Percentiles rank a stretch among this genome's conserved stretches.
These are phyloP conservation scores for Aspergillus aculeatinus DNA, from an alignment of 2,329 filamentous ascomycete species.

Conservation along the genomic window DNA sequence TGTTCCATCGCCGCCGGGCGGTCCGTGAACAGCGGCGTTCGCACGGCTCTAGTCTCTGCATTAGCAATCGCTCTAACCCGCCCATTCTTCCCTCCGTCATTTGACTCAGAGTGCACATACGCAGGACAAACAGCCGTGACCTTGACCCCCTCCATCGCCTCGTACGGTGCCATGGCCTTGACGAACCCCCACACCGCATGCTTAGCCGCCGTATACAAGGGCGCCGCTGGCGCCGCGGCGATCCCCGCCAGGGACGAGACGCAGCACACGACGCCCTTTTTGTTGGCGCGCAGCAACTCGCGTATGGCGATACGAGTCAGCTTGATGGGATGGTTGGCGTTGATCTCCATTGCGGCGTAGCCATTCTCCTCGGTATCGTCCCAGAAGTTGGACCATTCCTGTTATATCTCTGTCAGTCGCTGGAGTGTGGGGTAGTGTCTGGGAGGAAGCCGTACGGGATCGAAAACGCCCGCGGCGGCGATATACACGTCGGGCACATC, in stretches of 20 bases:
- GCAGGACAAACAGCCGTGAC: constrained; percentile 7
- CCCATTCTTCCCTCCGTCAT: too few relatives aligned
- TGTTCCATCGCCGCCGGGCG: not conserved
- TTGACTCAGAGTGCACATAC: not conserved
- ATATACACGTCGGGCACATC: constrained; percentile 8
- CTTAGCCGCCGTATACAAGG: constrained; percentile 9
- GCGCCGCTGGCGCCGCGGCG: not conserved
- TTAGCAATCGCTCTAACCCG: too few relatives aligned
- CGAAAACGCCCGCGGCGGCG: constrained; percentile 7
- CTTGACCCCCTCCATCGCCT: constrained; percentile 8
- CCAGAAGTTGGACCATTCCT: constrained; percentile 8
- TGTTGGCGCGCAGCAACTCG: constrained; percentile 1
- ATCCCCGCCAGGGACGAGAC: constrained; percentile 2
- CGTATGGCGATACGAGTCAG: constrained; percentile 11
- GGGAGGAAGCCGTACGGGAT: constrained; percentile 1
- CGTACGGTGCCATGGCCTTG: not conserved
- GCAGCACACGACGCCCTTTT: constrained; percentile 6
- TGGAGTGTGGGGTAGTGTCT: too few relatives aligned
- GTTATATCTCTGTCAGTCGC: not conserved
- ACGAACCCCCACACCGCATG: constrained; percentile 11
- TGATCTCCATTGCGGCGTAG: constrained; percentile 8
- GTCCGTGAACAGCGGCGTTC: not conserved
- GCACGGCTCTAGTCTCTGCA: not conserved
- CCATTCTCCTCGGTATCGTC: constrained; percentile 1
- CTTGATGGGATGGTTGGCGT: constrained; percentile 8